Evolutionary conservation across 2,329 filamentous ascomycete species (phyloP).

Genomic region (Lasiodiplodia theobromae): DNA sequence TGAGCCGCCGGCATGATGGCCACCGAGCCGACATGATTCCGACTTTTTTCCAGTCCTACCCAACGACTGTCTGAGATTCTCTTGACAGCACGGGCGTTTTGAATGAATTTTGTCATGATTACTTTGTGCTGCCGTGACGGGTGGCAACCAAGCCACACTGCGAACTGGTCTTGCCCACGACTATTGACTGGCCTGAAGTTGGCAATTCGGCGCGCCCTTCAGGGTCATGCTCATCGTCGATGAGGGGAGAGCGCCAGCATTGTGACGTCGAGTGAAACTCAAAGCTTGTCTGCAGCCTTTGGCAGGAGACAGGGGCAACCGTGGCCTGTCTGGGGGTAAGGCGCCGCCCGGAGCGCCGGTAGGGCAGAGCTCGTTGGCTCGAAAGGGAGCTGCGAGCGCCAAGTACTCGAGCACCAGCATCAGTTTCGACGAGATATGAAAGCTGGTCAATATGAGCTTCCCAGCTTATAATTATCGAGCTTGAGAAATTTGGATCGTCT

Average conservation of each 20-base stretch:
- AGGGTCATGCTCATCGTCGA: background rate
- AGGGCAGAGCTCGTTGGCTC: conserved; percentile 11
- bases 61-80: background rate
- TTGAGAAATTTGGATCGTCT: conserved; percentile 13
- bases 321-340: conserved; percentile 6
- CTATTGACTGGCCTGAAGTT: conserved; percentile 3
- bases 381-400: conserved; percentile 10
- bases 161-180: conserved; percentile 5
- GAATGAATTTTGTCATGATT: conserved; percentile 12
- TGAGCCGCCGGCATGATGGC: background rate
- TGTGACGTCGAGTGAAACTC: conserved; percentile 8
- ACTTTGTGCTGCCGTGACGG: conserved; percentile 9
- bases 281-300: conserved; percentile 6
- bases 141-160: conserved; percentile 8
- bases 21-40: conserved; percentile 15
- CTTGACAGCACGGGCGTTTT: background rate
- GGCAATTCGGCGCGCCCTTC: background rate
- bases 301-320: conserved; percentile 1
- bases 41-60: conserved; percentile 6
- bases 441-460: background rate
- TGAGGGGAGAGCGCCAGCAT: background rate
- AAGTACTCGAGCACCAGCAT: background rate
- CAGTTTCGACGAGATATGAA: background rate
- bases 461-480: no score
- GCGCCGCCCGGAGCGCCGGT: conserved; percentile 9